These are phyloP conservation scores for Apiospora arundinis DNA, from an alignment of 2,329 filamentous ascomycete genomes.

Conservation along the genomic window DNA sequence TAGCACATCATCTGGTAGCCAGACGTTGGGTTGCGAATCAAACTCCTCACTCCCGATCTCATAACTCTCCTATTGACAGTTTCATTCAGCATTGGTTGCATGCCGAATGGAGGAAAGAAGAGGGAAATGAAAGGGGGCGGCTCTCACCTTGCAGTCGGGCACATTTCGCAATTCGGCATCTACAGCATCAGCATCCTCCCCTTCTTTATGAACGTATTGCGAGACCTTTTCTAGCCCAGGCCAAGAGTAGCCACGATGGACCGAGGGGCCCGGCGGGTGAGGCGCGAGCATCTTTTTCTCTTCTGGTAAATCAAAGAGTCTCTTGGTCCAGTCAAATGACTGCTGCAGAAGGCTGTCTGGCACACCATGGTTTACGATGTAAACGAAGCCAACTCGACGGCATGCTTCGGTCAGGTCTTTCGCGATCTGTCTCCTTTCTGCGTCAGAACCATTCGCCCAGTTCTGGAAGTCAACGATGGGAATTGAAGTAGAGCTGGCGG, in stretches of 20 bases:
- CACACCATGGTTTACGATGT: constrained; percentile 40
- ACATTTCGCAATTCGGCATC: constrained; percentile 50
- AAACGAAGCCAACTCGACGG: constrained; percentile 41
- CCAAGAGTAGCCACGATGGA: constrained; percentile 63
- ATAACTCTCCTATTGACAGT: constrained; percentile 53
- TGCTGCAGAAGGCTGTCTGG: constrained; percentile 43
- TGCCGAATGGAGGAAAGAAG: neutral
- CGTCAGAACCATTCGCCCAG: constrained; percentile 31
- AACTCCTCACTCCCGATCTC: constrained; percentile 57
- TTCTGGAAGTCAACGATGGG: constrained; percentile 35
- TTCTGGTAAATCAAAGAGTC: constrained; percentile 40
- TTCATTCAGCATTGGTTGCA: constrained; percentile 22
- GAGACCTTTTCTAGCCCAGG: constrained; percentile 60
- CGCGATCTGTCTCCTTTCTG: constrained; percentile 35
- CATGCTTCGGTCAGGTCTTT: constrained; percentile 38
- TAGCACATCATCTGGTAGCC: constrained; percentile 51
- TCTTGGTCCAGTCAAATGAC: constrained; percentile 44
- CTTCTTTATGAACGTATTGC: constrained; percentile 47
- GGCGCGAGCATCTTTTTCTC: constrained; percentile 45
- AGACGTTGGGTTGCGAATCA: constrained; percentile 53
- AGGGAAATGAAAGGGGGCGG: neutral
- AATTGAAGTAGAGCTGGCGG: constrained; percentile 26
- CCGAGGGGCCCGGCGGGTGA: constrained; percentile 48
- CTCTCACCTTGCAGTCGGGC: constrained; percentile 56
- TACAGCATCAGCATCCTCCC: constrained; percentile 42